Conservation (phyloP, 805 yeast species). For the Pichia ethanolica region DNA sequence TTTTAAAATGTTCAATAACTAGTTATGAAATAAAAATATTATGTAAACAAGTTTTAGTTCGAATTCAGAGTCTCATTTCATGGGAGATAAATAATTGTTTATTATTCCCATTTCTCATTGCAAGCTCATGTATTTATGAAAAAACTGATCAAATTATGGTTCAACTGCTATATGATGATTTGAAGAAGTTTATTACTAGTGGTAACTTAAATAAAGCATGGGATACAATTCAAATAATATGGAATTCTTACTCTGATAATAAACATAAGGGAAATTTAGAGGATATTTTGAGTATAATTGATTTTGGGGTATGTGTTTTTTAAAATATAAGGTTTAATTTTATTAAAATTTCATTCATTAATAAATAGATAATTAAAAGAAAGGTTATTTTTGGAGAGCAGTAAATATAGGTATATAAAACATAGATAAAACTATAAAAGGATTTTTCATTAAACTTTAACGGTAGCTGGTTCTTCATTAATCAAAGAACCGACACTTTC, state of each 20-base stretch:
- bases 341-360: too few relatives aligned
- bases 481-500: constrained; percentile 17
- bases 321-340: not conserved
- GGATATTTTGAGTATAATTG: not conserved
- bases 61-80: not conserved
- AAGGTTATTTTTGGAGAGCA: too few relatives aligned
- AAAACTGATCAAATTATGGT: not conserved
- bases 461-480: not conserved
- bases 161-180: not conserved
- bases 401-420: too few relatives aligned
- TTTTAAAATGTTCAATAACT: not conserved
- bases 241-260: not conserved
- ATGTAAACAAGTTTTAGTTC: not conserved
- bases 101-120: constrained; percentile 1
- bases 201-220: constrained; percentile 1
- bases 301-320: not conserved
- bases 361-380: too few relatives aligned
- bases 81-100: not conserved
- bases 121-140: not conserved
- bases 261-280: not conserved
- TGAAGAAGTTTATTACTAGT: not conserved
- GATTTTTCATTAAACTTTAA: not conserved
- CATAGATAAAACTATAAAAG: not conserved
- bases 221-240: not conserved
- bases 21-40: not conserved